Evolutionary conservation across 805 yeast species (phyloP), one percentile per base, ranked within the genome.

Genomic region (Torulaspora franciscae): DNA sequence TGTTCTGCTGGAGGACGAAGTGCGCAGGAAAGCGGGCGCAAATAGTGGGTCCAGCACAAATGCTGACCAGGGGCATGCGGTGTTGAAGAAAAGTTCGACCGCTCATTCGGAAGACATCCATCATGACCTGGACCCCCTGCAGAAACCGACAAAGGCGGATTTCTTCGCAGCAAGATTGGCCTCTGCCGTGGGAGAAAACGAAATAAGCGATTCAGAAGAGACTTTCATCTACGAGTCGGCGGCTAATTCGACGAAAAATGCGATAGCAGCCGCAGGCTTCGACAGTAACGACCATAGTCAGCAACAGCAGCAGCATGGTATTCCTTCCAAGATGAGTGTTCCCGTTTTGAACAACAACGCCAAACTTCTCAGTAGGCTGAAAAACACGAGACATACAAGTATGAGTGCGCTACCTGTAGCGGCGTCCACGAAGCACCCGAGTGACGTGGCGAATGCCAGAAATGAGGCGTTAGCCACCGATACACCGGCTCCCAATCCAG

Each of bases 131-230:
- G 46, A 45, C 19, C 37, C 46, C 11, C 48, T 56, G 24, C 58
- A 66, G 22, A 65, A 64, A 15, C 59, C 65, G 3, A 80, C 95
- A 6, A 77, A 89, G 58, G 93, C 96, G 0, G 98, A 90, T 59
- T 79, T 88, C 48, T 93, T 93, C 65, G 98, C 97, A 7, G 97
- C 98, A 0, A 85, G 84, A 55, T 72, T 93, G 49, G 98, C 96
- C 7, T 83, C 88, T 45, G 98, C 98, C 1, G 95, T 91, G 3
- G 95, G 85, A 51, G 96, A 88, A 55, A 90, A 80, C 35, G 87
- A 85, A 49, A 80, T 85, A 32, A 82, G 90, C 27, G 97, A 90
- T 62, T 80, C 89, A 22, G 96, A 90, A 55, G 99, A 93, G 63
- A 88, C 95, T 1, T 91, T 93, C 72, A 96, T 91, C n/a, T 91